Base-by-base conservation (phyloP, 2,329 filamentous ascomycete genomes). In the Colletotrichum aenigma region DNA sequence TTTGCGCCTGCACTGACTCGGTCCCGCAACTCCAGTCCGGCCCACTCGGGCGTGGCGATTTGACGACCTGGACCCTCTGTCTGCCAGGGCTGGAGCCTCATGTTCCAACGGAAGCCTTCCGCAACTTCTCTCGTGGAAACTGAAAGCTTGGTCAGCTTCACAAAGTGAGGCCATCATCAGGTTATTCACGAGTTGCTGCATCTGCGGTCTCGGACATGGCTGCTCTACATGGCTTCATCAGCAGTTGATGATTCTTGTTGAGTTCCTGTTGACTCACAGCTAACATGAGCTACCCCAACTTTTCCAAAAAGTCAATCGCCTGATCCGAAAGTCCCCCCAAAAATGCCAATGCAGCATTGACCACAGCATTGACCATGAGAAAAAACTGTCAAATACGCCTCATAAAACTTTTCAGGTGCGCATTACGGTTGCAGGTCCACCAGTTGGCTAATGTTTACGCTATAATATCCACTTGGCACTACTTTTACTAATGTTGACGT, bases 361-460 rank as follows among this genome's bases (percentile, higher is more conserved):
- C 26, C 55, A 26, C 55, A 28, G 26, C 55, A 58, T 58, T 30
- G 58, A 61, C 43, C 43, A 21, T 48, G 43, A 12, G 36, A 13
- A 56, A 32, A 34, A 65, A 15, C 34, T 66, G 71, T 56, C 38
- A 60, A 36, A 52, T 61, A 36, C 56, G 70, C 64, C 73, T 75
- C 58, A 28, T 75, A 55, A 73, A 75, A 73, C 9, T 75, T 72
- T 75, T 73, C 56, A 67, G 61, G 62, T 56, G 62, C 38, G 61
- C 68, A 67, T 62, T 48, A 18, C 69, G 26, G 38, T 28, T 21
- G 30, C 56, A 73, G 24, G 38, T 68, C 73, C 73, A 75, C 73
- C 52, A 7, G 64, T 75, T 75, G 56, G 70, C 73, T 73, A 75
- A 75, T 58, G 48, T 67, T 75, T 75, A 75, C 73, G 73, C 66